Conservation (phyloP, 495 filamentous ascomycete species). For the Annulohypoxylon nitens region DNA sequence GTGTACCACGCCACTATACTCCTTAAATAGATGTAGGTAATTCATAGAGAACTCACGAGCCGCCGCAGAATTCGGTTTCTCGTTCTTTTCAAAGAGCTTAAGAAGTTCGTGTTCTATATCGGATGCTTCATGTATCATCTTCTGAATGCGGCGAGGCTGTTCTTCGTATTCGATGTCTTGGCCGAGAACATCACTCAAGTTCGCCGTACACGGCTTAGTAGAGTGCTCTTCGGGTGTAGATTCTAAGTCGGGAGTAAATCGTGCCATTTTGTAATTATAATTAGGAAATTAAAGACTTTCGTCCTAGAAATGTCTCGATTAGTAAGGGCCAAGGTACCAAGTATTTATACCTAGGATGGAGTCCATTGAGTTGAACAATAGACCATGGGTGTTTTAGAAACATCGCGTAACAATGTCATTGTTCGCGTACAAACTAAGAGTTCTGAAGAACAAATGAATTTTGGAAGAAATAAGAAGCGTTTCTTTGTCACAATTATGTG, state of each 20-base stretch:
- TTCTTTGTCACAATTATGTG: background rate
- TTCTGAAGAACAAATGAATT: background rate
- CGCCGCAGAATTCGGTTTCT: background rate
- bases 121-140: background rate
- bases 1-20: background rate
- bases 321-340: background rate
- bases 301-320: background rate
- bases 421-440: background rate
- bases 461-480: background rate
- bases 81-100: background rate
- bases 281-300: background rate
- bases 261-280: background rate
- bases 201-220: background rate
- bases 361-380: background rate
- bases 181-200: constrained; percentile 3
- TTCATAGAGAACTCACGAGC: background rate
- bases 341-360: background rate
- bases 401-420: background rate
- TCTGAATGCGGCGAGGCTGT: background rate
- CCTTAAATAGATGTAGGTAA: constrained; percentile 10
- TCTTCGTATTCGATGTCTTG: constrained; percentile 3
- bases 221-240: background rate
- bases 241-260: background rate
- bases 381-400: background rate
- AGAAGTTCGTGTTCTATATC: background rate